Percentiles rank a stretch among this genome's conserved stretches.
Evolutionary conservation across 768 basidiomycete species (phyloP).

Genomic region (Crepidotus variabilis): DNA sequence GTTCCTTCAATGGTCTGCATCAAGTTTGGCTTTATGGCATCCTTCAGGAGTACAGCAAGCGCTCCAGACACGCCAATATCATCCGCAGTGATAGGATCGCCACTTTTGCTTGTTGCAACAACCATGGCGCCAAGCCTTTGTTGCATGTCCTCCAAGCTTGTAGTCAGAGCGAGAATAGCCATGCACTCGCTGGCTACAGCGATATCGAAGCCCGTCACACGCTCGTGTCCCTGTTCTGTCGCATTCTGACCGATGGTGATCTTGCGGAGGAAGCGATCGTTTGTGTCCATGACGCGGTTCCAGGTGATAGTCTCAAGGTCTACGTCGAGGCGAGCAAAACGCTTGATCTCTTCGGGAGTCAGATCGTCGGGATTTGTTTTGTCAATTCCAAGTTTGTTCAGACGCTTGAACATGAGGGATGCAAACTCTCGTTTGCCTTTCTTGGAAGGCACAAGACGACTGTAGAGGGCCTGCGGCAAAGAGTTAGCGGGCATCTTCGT

Average conservation of each 20-base stretch:
- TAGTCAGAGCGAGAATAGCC: constrained; percentile 94
- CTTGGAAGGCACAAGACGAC: constrained; percentile 85
- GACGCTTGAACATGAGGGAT: constrained; percentile 92
- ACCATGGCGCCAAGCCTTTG: constrained; percentile 95
- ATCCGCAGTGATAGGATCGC: constrained; percentile 92
- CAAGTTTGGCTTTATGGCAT: constrained; percentile 97
- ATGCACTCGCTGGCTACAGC: constrained; percentile 97
- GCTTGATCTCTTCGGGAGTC: constrained; percentile 86
- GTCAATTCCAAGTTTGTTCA: constrained; percentile 92
- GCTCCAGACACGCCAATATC: constrained; percentile 95
- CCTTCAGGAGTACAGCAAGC: constrained; percentile 95
- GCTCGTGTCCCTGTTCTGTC: constrained; percentile 86
- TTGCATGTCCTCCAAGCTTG: constrained; percentile 86
- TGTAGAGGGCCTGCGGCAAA: constrained; percentile 66
- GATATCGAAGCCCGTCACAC: constrained; percentile 94
- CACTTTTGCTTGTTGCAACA: constrained; percentile 87
- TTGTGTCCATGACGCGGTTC: constrained; percentile 96
- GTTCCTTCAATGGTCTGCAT: constrained; percentile 97
- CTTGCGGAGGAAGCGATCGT: constrained; percentile 94
- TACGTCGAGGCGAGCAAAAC: constrained; percentile 89
- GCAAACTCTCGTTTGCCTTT: constrained; percentile 95
- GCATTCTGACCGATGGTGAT: constrained; percentile 88
- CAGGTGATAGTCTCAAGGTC: constrained; percentile 92
- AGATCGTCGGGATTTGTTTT: constrained; percentile 92
- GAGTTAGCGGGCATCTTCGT: background rate